Evolutionary conservation across 176 grass and related monocot species (phyloP).

Genomic region (Hsuehochloa calcarea): DNA sequence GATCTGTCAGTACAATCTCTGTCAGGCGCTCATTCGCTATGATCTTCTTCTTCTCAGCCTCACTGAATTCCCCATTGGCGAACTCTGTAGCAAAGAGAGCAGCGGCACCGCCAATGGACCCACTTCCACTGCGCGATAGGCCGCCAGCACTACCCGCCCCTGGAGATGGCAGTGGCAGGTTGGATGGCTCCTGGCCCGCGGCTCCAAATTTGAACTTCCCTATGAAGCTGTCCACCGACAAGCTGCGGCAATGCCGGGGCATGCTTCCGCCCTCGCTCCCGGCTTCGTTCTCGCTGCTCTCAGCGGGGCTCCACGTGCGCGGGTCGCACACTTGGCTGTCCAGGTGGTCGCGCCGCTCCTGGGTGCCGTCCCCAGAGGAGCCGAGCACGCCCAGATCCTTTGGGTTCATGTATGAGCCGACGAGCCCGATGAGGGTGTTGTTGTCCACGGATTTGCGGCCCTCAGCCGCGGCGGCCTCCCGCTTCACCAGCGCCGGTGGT

Average conservation of each 20-base stretch:
- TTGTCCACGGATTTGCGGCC: background rate
- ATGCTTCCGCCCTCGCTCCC: slow-evolving; percentile 45
- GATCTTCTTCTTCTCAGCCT: slow-evolving; percentile 76
- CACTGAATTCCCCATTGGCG: slow-evolving; percentile 55
- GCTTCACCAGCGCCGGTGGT: slow-evolving; percentile 1
- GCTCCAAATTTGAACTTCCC: slow-evolving; percentile 46
- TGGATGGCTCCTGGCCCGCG: slow-evolving; percentile 38
- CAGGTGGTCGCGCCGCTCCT: background rate
- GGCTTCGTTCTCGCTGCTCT: slow-evolving; percentile 65
- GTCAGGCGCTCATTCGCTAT: slow-evolving; percentile 58
- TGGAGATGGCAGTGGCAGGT: slow-evolving; percentile 20
- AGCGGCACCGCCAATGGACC: slow-evolving; percentile 30
- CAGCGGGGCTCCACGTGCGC: slow-evolving; percentile 37
- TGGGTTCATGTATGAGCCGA: slow-evolving; percentile 59
- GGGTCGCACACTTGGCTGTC: background rate
- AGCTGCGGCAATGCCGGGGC: slow-evolving; percentile 63
- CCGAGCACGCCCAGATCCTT: slow-evolving; percentile 37
- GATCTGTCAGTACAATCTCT: slow-evolving; percentile 63
- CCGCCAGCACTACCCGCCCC: background rate
- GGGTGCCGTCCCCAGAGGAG: slow-evolving; percentile 21
- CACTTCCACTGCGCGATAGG: slow-evolving; percentile 18
- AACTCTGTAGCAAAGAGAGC: slow-evolving; percentile 44
- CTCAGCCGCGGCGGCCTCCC: background rate
- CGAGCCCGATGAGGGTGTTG: slow-evolving; percentile 39
- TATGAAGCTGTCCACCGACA: slow-evolving; percentile 68